These are phyloP conservation scores for Teunomyces lycoperdinae DNA, from an alignment of 805 yeast genomes.

Conservation along the genomic window DNA sequence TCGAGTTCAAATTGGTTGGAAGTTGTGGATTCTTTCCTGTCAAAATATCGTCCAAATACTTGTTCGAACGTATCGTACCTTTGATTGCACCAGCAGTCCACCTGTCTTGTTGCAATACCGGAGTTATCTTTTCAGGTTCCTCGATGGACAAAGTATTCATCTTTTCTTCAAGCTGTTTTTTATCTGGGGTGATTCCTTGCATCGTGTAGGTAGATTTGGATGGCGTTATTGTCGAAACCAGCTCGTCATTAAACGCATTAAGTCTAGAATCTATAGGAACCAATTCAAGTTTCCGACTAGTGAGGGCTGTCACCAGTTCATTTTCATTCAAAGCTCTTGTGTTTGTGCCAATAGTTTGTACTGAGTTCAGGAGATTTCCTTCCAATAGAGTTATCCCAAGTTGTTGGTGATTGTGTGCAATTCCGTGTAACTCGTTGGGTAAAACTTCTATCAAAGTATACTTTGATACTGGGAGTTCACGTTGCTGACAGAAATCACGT, in stretches of 20 bases:
- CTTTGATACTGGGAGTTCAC: constrained; percentile 24
- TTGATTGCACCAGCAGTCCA: neutral
- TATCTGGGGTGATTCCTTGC: constrained; percentile 22
- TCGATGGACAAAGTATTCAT: constrained; percentile 6
- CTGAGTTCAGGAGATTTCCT: neutral
- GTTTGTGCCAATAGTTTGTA: neutral
- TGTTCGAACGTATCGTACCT: constrained; percentile 12
- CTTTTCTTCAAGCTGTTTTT: constrained; percentile 17
- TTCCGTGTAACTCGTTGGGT: constrained; percentile 5
- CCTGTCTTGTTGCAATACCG: neutral
- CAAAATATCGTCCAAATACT: constrained; percentile 30
- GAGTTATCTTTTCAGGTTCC: neutral
- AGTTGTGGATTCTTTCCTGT: constrained; percentile 25
- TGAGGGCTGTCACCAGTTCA: constrained; percentile 12
- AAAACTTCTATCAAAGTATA: constrained; percentile 23
- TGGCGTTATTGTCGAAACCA: constrained; percentile 12
- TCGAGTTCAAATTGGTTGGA: constrained; percentile 43
- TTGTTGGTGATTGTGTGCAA: neutral
- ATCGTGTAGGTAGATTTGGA: constrained; percentile 19
- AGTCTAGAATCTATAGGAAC: constrained; percentile 10
- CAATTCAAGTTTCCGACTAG: constrained; percentile 17
- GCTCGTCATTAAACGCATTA: neutral
- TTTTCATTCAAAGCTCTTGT: constrained; percentile 2
- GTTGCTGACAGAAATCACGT: constrained; percentile 25
- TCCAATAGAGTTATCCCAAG: constrained; percentile 1